A percentile compares a stretch with the other conserved stretches of the same genome.
These are phyloP conservation scores for Hyphopichia fennica DNA, from an alignment of 1,139 yeast genomes.

Conservation along the genomic window DNA sequence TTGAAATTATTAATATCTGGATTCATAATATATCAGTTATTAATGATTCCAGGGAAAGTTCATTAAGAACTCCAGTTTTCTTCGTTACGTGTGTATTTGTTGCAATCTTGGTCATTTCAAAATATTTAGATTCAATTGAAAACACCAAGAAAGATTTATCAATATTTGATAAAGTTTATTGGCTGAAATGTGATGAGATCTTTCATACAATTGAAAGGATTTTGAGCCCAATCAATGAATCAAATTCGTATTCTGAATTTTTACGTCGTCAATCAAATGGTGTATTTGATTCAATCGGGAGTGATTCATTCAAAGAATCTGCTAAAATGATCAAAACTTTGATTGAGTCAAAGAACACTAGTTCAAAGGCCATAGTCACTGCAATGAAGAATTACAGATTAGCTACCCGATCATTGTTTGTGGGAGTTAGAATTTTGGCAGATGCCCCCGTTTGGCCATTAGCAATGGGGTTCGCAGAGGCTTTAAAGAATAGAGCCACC, in stretches of 20 bases:
- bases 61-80: constrained; percentile 72
- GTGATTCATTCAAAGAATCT: constrained; percentile 18
- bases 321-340: constrained; percentile 28
- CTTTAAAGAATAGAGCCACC: constrained; percentile 65
- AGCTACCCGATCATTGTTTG: constrained; percentile 55
- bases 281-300: constrained; percentile 36
- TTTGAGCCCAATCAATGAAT: constrained; percentile 29
- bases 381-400: constrained; percentile 42
- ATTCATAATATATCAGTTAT: constrained; percentile 62
- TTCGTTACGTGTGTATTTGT: constrained; percentile 68
- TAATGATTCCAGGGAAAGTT: constrained; percentile 61
- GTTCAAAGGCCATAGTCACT: constrained; percentile 32
- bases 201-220: constrained; percentile 58
- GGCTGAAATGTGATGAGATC: constrained; percentile 51
- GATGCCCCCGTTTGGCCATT: constrained; percentile 87
- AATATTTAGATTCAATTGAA: constrained; percentile 58
- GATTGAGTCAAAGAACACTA: constrained; percentile 14
- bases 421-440: constrained; percentile 72
- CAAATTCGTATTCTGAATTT: constrained; percentile 51
- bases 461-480: constrained; percentile 74
- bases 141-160: constrained; percentile 23
- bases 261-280: constrained; percentile 56
- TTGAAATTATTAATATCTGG: constrained; percentile 67
- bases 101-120: constrained; percentile 59
- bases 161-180: constrained; percentile 47